Conservation (phyloP, 177 flowering plant species). For the Tripterygium wilfordii region DNA sequence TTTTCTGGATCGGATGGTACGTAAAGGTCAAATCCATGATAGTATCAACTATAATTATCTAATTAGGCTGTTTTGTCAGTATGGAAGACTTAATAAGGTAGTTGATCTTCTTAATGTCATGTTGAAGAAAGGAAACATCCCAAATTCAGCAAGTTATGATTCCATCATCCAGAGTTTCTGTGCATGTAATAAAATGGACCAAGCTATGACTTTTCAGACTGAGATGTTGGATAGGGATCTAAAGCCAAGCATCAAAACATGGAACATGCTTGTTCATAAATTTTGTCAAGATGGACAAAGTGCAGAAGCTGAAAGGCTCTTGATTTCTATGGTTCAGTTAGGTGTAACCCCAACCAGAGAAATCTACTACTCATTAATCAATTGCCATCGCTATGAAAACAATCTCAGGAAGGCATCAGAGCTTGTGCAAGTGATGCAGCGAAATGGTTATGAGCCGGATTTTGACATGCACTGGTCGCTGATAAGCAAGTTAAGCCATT, state of each 20-base stretch:
- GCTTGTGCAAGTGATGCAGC: conserved; percentile 64
- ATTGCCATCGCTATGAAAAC: conserved; percentile 40
- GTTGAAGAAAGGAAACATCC: conserved; percentile 55
- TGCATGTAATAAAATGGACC: conserved; percentile 26
- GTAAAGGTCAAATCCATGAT: conserved; percentile 36
- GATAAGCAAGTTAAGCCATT: conserved; percentile 53
- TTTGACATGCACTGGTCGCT: conserved; percentile 90
- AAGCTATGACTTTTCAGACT: conserved; percentile 56
- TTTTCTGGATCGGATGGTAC: conserved; percentile 38
- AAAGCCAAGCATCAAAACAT: conserved; percentile 45
- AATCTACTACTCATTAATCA: conserved; percentile 48
- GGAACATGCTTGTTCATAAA: conserved; percentile 36
- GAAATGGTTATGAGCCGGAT: conserved; percentile 60
- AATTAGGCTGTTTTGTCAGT: conserved; percentile 43
- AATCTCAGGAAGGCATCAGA: conserved; percentile 56
- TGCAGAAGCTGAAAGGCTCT: conserved; percentile 46
- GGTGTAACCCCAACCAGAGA: conserved; percentile 55
- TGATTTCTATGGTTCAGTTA: conserved; percentile 35
- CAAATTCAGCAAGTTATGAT: conserved; percentile 51
- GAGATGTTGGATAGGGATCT: conserved; percentile 69
- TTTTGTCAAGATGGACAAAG: conserved; percentile 39
- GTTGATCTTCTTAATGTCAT: conserved; percentile 60
- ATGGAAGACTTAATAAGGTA: conserved; percentile 46
- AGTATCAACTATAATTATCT: conserved; percentile 43
- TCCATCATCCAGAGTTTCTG: conserved; percentile 49